A percentile compares a stretch with the other conserved stretches of the same genome.
These are phyloP conservation scores for Physcia stellaris DNA, from an alignment of 495 filamentous ascomycete genomes.

Conservation along the genomic window DNA sequence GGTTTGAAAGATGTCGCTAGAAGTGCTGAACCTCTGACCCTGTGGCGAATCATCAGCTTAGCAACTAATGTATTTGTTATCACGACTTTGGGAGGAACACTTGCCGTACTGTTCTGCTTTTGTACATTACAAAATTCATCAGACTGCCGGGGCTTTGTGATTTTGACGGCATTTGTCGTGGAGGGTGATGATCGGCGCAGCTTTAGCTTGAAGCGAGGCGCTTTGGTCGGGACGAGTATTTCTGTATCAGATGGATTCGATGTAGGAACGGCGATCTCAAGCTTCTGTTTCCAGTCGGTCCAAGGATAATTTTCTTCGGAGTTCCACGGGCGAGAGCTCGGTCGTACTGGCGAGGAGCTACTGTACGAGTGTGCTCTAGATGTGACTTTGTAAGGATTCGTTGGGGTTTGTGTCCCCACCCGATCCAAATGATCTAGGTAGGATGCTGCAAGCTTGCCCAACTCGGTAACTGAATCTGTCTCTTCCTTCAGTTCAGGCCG, in stretches of 20 bases:
- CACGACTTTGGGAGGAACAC: too few species aligned
- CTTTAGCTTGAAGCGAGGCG: conserved; percentile 12
- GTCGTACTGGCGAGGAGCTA: conserved; percentile 5
- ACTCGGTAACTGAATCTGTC: not conserved
- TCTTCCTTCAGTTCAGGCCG: conserved; percentile 1
- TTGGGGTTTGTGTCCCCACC: not conserved
- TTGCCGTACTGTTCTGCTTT: not conserved
- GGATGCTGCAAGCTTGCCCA: not conserved
- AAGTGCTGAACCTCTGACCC: too few species aligned
- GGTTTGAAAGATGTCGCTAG: too few species aligned
- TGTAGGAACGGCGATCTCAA: conserved; percentile 13
- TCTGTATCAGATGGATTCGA: too few species aligned
- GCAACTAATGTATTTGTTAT: too few species aligned
- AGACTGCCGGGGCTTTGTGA: conserved; percentile 5
- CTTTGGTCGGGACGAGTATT: not conserved
- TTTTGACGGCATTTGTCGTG: conserved; percentile 2
- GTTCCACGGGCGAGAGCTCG: conserved; percentile 16
- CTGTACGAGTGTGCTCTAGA: conserved; percentile 1
- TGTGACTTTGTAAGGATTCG: not conserved
- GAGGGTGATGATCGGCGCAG: conserved; percentile 11
- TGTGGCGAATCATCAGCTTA: too few species aligned
- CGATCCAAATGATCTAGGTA: not conserved
- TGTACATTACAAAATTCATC: conserved; percentile 1
- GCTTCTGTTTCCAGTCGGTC: conserved; percentile 9
- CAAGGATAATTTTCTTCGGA: conserved; percentile 16